phyloP scores from a whole-genome alignment of 169 alveolate species.

The Plasmodium ovale region DNA sequence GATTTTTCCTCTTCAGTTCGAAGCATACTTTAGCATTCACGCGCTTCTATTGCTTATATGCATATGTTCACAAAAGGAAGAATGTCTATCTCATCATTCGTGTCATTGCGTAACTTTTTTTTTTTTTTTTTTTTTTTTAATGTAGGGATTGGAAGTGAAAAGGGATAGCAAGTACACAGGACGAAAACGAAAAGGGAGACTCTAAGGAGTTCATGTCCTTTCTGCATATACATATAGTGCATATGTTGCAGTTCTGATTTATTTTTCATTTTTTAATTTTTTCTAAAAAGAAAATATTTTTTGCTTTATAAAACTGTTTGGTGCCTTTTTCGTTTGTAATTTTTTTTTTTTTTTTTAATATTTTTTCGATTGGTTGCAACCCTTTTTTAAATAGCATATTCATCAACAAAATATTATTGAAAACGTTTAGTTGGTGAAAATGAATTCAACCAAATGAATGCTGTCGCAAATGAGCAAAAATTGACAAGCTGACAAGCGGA shows the following conservation, averaged over 20 bases:
- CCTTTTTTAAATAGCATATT: not conserved
- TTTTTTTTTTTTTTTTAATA: not conserved
- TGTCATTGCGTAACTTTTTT: slow-evolving; percentile 4
- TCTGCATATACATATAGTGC: slow-evolving; percentile 6
- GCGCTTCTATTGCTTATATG: too few relatives aligned
- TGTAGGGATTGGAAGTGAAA: slow-evolving; percentile 92
- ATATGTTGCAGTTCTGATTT: not conserved
- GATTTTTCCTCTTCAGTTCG: not conserved
- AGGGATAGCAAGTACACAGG: slow-evolving; percentile 97
- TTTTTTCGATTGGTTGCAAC: not conserved
- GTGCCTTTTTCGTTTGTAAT: not conserved
- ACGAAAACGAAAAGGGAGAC: slow-evolving; percentile 91
- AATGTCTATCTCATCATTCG: not conserved
- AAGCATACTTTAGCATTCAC: not conserved
- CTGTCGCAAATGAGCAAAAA: too few relatives aligned
- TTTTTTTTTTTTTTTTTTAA: not conserved
- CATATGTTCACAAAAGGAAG: too few relatives aligned
- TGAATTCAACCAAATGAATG: too few relatives aligned
- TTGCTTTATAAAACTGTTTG: not conserved
- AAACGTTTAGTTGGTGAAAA: not conserved
- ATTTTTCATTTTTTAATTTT: slow-evolving; percentile 24
- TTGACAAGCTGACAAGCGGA: too few relatives aligned
- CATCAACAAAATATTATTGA: not conserved
- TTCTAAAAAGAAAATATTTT: not conserved
- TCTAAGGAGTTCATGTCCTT: slow-evolving; percentile 49